Evolutionary conservation across 257 asterid species (phyloP).

Genomic region (Agastache rugosa): DNA sequence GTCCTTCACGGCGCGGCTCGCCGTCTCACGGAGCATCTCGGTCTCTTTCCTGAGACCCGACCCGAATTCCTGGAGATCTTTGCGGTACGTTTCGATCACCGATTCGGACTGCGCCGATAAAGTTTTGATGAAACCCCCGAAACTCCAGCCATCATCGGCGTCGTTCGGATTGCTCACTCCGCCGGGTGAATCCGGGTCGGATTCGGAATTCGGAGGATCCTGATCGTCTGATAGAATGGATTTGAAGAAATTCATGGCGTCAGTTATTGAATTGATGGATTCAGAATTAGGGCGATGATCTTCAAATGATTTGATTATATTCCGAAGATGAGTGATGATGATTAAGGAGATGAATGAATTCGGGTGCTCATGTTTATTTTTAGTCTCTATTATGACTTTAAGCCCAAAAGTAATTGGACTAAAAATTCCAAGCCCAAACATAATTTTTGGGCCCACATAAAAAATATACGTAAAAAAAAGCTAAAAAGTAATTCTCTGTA

Average conservation of each 20-base stretch:
- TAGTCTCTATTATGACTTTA: too few species aligned
- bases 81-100: constrained; percentile 75
- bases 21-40: constrained; percentile 72
- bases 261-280: constrained; percentile 12
- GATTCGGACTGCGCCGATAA: constrained; percentile 76
- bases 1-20: constrained; percentile 90
- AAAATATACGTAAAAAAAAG: too few species aligned
- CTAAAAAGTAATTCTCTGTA: too few species aligned
- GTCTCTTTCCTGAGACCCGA: constrained; percentile 79
- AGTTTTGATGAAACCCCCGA: constrained; percentile 67
- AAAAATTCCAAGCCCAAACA: background rate
- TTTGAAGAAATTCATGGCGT: constrained; percentile 78
- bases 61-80: constrained; percentile 81
- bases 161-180: constrained; percentile 28
- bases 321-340: background rate
- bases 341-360: background rate
- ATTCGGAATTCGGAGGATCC: constrained; percentile 45
- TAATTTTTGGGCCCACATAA: too few species aligned
- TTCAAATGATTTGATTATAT: background rate
- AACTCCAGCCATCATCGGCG: constrained; percentile 61
- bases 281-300: constrained; percentile 27
- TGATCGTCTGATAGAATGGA: constrained; percentile 79
- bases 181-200: constrained; percentile 44
- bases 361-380: background rate
- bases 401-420: background rate